phyloP scores from a whole-genome alignment of 164 flowering plant species.

The Brasenia schreberi region DNA sequence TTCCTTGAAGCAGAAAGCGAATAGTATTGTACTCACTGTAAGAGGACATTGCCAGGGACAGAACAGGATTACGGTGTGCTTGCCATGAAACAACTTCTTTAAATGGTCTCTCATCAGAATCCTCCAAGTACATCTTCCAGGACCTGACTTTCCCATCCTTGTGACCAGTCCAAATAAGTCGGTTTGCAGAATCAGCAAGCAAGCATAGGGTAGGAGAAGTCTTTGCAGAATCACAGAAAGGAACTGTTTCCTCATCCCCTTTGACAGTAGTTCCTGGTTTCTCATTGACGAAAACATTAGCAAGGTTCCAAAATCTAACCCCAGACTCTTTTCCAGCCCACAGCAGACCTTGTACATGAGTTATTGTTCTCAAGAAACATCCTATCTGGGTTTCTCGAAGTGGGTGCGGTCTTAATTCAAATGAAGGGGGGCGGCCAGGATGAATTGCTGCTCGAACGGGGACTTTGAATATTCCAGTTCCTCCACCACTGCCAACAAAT shows the following conservation, averaged over 20 bases:
- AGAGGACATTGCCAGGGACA: constrained; percentile 53
- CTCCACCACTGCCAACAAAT: constrained; percentile 56
- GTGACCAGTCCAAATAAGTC: constrained; percentile 84
- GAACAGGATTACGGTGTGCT: constrained; percentile 74
- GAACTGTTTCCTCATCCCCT: constrained; percentile 84
- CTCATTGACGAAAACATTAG: constrained; percentile 20
- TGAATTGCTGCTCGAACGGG: constrained; percentile 69
- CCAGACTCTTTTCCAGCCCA: constrained; percentile 93
- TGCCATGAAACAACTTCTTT: constrained; percentile 73
- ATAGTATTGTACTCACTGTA: constrained; percentile 33
- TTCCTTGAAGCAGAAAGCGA: too few relatives aligned
- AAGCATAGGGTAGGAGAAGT: constrained; percentile 53
- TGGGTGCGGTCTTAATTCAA: constrained; percentile 92
- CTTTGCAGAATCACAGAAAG: constrained; percentile 48
- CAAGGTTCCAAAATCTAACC: constrained; percentile 51
- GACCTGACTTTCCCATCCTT: constrained; percentile 90
- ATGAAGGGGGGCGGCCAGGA: constrained; percentile 65
- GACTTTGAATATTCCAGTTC: constrained; percentile 41
- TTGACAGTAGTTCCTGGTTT: constrained; percentile 20
- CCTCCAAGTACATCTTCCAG: constrained; percentile 70
- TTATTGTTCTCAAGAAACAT: constrained; percentile 51
- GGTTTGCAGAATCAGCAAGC: constrained; percentile 47
- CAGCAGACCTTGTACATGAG: constrained; percentile 52
- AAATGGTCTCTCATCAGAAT: constrained; percentile 25
- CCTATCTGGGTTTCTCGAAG: constrained; percentile 81